Evolutionary conservation across 2,329 filamentous ascomycete genomes (phyloP), one percentile per base, ranked within the genome.

Genomic region (Neopestalotiopsis rosae): DNA sequence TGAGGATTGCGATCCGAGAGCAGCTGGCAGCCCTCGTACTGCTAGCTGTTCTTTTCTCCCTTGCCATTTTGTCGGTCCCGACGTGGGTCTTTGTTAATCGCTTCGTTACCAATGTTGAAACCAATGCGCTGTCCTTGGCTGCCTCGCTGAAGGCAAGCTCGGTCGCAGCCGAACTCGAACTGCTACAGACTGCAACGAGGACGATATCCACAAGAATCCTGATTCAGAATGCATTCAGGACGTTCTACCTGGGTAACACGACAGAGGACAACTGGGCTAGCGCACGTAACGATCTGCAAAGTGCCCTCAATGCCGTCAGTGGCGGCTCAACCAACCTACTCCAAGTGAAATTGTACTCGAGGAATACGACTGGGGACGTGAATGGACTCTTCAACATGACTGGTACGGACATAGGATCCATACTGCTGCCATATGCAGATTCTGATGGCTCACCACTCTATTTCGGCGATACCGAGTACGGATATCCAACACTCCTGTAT

Each of bases 71-170:
- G 70, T 90, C 94, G 17, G 88, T 97, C 71, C 93, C 94, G 75
- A 93, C 91, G 78, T 89, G 87, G 87, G 79, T 89, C 68, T 89
- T 85, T 72, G 86, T 89, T 75, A 85, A 88, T 74, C 78, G 81
- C 70, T 88, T 88, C 74, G 86, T 89, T 71, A 72, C 83, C 72
- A 76, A 81, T 65, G 84, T 89, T 72, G 83, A 87, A 77, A 81
- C 88, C 13, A 85, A 88, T 65, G 88, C 91, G 65, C 88, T 98
- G 62, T 84, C 90, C 32, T 85, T 97, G 71, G 94, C 94, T 1
- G 95, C 95, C 6, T 94, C 92, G 2, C 89, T 97, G 77, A 97
- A 97, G 80, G 92, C 94, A 24, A 90, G 92, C 38, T 92, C 95
- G 77, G 87, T 98, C 71, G 86, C 92, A 5, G 91, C 93, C 66